Evolutionary conservation across 2,329 filamentous ascomycete genomes (phyloP), one percentile per base, ranked within the genome.

Genomic region (Acrocalymma vagum): DNA sequence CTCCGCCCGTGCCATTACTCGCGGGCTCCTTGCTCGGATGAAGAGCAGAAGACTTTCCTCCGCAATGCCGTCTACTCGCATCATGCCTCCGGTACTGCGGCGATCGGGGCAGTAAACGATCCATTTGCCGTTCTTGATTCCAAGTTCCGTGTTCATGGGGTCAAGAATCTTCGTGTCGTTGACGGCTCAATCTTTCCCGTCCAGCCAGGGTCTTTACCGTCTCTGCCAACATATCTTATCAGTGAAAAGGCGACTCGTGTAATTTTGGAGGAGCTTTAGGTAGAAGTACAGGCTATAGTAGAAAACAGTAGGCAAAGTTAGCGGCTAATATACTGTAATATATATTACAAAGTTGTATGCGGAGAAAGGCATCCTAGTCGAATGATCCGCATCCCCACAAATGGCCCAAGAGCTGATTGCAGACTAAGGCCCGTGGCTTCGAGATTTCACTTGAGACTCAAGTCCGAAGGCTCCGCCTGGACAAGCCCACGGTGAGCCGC

Each of bases 171-270:
- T 11, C 66, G 79, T 1, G 78, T 82, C 8, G 49, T 48, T n/a
- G 49, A 51, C 27, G 47, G 34, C 5, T 28, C 17, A 7, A 17
- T 22, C 18, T 33, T 33, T 15, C 15, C 16, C 4, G 6, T 18
- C n/a, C 13, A 18, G 13, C 30, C 78, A 3, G 80, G 79, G 45
- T 75, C 69, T 40, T 81, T 78, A 51, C 71, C 76, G 22, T 70
- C 72, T 6, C 58, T 77, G 2, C 72, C 78, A 0, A 75, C 75
- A 0, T 80, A 78, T 46, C 78, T 83, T 55, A 70, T 79, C 6
- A 73, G 71, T 2, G 80, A 84, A 70, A 84, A 84, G 69, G 81
- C 81, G 1, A 77, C 78, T 3, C 79, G 82, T 60, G 75, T 74
- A 6, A 82, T 84, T 32, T 30, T 74, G 13, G 30, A 8, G 5